These are phyloP conservation scores for Venturia carpophila DNA, from an alignment of 2,329 filamentous ascomycete genomes.

Conservation along the genomic window DNA sequence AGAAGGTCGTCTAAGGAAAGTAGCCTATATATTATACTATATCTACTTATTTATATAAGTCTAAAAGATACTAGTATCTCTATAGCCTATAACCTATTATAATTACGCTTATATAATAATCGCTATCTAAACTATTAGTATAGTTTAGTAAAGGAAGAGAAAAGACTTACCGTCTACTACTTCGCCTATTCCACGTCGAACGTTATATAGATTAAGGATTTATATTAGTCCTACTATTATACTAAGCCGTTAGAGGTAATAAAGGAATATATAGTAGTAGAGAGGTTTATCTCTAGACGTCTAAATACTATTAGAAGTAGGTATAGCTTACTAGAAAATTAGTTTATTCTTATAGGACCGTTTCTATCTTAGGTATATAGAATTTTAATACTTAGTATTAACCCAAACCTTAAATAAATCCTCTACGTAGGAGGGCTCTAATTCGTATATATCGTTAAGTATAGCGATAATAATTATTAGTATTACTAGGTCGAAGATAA, in stretches of 20 bases:
- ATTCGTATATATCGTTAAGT: neutral
- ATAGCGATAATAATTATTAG: conserved; percentile 1
- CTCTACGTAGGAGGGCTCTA: neutral
- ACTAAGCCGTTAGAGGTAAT: conserved; percentile 11
- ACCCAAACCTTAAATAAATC: conserved; percentile 5
- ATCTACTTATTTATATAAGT: conserved; percentile 10
- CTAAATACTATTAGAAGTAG: neutral
- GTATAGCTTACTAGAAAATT: neutral
- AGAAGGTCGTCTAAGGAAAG: conserved; percentile 4
- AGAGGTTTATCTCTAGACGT: conserved; percentile 9
- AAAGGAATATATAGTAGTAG: conserved; percentile 8
- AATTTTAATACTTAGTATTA: neutral
- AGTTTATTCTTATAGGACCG: neutral
- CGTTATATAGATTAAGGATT: conserved; percentile 10
- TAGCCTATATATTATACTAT: neutral
- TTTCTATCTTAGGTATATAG: neutral
- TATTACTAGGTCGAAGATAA: conserved; percentile 8
- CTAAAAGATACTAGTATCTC: conserved; percentile 10
- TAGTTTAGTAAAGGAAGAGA: neutral
- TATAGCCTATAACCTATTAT: conserved; percentile 14
- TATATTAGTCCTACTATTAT: conserved; percentile 12
- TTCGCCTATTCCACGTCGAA: neutral
- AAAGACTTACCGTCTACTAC: neutral
- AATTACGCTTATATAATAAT: conserved; percentile 4
- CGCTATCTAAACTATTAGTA: neutral